Conservation (phyloP, 345 rosid species). For the Heritiera fomes region DNA sequence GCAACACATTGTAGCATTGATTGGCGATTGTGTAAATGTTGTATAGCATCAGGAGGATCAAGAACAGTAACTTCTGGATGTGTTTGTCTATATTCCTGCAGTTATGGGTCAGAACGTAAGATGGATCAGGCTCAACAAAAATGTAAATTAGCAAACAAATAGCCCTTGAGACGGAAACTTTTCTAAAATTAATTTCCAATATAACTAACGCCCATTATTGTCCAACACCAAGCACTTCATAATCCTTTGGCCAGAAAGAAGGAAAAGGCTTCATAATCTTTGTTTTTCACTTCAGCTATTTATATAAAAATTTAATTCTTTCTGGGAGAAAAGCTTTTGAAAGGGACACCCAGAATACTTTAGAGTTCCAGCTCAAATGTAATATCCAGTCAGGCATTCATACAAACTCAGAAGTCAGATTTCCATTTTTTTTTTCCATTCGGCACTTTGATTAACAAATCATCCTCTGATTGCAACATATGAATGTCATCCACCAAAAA, state of each 20-base stretch:
- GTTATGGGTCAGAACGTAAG: constrained; percentile 10
- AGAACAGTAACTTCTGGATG: constrained; percentile 85
- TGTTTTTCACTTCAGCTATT: background rate
- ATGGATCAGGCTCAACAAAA: background rate
- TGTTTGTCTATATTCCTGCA: constrained; percentile 60
- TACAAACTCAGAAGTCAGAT: background rate
- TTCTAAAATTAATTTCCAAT: background rate
- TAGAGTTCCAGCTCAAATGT: background rate
- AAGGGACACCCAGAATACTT: background rate
- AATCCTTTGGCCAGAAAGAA: constrained; percentile 4
- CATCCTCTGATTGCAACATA: constrained; percentile 4
- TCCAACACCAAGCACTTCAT: background rate
- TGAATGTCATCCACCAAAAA: background rate
- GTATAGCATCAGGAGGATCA: constrained; percentile 86
- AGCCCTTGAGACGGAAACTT: background rate
- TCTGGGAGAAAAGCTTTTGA: background rate
- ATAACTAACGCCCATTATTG: background rate
- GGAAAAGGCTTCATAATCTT: background rate
- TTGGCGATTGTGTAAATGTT: constrained; percentile 67
- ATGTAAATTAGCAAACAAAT: background rate
- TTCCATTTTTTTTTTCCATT: background rate
- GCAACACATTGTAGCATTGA: constrained; percentile 84
- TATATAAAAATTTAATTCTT: background rate
- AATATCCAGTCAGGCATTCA: background rate
- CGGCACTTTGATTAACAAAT: background rate